These are phyloP conservation scores for Chlamydomonas reinhardtii DNA, from an alignment of 163 green algal species.

Conservation along the genomic window DNA sequence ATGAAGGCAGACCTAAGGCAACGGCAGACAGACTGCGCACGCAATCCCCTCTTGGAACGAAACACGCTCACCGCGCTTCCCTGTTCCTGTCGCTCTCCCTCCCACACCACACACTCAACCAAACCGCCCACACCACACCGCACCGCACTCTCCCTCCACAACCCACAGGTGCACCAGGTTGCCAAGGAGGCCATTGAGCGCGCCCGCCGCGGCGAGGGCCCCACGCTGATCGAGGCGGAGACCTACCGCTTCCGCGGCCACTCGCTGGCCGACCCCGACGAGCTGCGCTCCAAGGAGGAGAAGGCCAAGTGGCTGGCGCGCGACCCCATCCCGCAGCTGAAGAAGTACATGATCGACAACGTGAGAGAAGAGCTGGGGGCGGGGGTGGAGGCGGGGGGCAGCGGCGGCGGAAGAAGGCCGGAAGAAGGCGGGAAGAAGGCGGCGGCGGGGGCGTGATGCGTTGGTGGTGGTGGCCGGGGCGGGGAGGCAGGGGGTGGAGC, in stretches of 20 bases:
- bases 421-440: too few relatives aligned
- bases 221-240: conserved; percentile 97
- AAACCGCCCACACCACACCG: neutral
- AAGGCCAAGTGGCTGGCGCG: conserved; percentile 93
- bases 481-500: too few relatives aligned
- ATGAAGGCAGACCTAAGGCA: too few relatives aligned
- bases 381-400: neutral
- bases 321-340: conserved; percentile 91
- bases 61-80: too few relatives aligned
- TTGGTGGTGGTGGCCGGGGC: neutral
- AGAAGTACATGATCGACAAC: conserved; percentile 86
- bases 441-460: neutral
- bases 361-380: conserved; percentile 16
- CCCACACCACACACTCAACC: neutral
- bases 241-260: conserved; percentile 99
- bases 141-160: neutral
- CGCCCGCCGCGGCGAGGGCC: conserved; percentile 92
- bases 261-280: conserved; percentile 98
- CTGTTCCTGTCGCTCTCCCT: too few relatives aligned
- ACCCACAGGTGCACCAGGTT: conserved; percentile 18
- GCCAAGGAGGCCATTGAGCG: conserved; percentile 82
- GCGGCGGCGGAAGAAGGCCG: neutral
- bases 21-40: too few relatives aligned
- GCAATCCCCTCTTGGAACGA: too few relatives aligned
- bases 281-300: conserved; percentile 93